Base-by-base conservation (phyloP, 2,329 filamentous ascomycete genomes). In the Sporothrix phasma region DNA sequence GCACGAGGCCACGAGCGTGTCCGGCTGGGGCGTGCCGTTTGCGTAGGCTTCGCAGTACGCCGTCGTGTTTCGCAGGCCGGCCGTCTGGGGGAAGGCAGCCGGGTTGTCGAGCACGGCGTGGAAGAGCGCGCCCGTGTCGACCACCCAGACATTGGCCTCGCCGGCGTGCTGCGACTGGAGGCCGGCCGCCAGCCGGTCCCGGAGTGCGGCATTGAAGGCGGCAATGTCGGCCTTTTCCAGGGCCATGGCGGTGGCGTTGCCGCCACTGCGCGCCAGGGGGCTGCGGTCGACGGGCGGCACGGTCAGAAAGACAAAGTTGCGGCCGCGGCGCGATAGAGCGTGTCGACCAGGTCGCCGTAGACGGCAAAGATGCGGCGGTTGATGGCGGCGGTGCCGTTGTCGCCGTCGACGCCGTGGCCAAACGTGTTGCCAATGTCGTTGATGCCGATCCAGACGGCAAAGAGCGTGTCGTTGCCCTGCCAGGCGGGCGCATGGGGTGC, bases 231-330 rank as follows among this genome's bases (percentile, higher is more conserved):
- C 62, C 22, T 34, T 47, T 17, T 79, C 74, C 5, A 67, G 58
- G 1, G 71, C 67, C 22, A 71, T 71, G 0, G 71, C 26, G 4
- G 26, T 69, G 5, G 70, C 68, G 1, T 66, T 58, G 1, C 68
- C 67, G 43, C 73, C 1, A 74, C 46, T 70, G 77, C 72, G 5
- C n/a, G n/a, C n/a, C n/a, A 71, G 41, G 0, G 78, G 78, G 0
- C 76, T 74, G 61, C 76, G 73, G 51, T 79, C 69, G 11, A 77
- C 78, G 2, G 77, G 81, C 1, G 85, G 85, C 0, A 86, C 83
- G 61, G 79, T 84, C 34, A 88, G 66, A 62, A 87, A 78, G 1
- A 80, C 75, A 66, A 87, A 87, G 63, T 85, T 84, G 5, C 84
- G 75, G 2, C 79, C 79, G 0, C 84, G 2, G 76, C 74, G 2